These are phyloP conservation scores for Boletales sp. DNA, from an alignment of 768 basidiomycete species.

Conservation along the genomic window DNA sequence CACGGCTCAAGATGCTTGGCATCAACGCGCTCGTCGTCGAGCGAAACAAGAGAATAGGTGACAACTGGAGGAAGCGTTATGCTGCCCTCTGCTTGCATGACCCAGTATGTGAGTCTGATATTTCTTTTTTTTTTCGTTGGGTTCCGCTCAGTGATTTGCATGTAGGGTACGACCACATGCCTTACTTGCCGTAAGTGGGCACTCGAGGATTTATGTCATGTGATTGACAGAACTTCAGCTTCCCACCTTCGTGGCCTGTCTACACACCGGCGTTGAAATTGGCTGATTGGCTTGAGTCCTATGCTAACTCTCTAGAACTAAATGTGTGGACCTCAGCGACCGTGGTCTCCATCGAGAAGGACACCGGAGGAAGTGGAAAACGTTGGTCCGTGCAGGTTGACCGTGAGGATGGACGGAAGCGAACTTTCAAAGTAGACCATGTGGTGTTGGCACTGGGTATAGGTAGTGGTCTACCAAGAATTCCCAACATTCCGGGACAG, in stretches of 20 bases:
- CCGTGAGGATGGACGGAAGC: conserved; percentile 32
- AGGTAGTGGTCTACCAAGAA: conserved; percentile 40
- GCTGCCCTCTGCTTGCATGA: conserved; percentile 29
- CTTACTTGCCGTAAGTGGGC: conserved; percentile 50
- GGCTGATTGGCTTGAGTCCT: conserved; percentile 66
- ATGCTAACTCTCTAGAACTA: conserved; percentile 56
- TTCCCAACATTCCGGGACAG: conserved; percentile 43
- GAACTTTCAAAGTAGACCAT: conserved; percentile 44
- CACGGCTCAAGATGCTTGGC: conserved; percentile 42
- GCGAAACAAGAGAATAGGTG: conserved; percentile 25
- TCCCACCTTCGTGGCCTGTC: conserved; percentile 58
- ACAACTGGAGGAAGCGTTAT: conserved; percentile 32
- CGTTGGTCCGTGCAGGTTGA: conserved; percentile 44
- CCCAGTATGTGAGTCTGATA: conserved; percentile 26
- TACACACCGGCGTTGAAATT: conserved; percentile 54
- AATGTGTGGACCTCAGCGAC: conserved; percentile 59
- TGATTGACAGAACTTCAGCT: conserved; percentile 30
- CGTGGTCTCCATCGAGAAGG: conserved; percentile 27
- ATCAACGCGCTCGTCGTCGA: conserved; percentile 21
- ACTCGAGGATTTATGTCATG: not conserved
- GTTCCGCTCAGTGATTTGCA: not conserved
- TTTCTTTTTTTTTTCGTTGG: not conserved
- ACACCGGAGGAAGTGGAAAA: conserved; percentile 27
- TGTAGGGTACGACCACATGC: conserved; percentile 45
- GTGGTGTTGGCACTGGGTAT: conserved; percentile 50